Evolutionary conservation across 2,329 filamentous ascomycete genomes (phyloP), one percentile per base, ranked within the genome.

Genomic region (Diaporthe citrichinensis): DNA sequence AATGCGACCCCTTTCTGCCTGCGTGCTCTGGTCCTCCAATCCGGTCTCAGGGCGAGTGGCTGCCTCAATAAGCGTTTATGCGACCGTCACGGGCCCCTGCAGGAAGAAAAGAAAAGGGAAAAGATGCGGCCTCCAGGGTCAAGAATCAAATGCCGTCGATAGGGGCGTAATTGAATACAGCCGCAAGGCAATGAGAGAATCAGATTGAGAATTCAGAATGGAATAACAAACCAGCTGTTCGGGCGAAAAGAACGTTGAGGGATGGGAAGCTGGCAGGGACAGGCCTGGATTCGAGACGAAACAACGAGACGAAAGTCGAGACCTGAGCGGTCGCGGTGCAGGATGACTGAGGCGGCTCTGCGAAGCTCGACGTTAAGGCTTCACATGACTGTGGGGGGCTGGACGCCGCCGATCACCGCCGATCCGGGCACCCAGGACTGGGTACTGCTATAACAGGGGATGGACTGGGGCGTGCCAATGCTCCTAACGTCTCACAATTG

Each of bases 171-270:
- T 53, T 53, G 58, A 57, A 53, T 41, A 55, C 44, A 46, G 71
- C 58, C 71, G 71, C 41, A 25, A 62, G 6, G 34, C 31, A 20
- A 46, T 44, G 12, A n/a, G 44, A 57, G 58, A 34, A 67, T 51
- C 44, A 67, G 31, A 58, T 25, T 36, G 36, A 65, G 31, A 25
- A 68, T 10, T 39, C 17, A 67, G 23, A 39, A 76, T 41, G 17
- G 73, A 76, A 72, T 73, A 65, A 71, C 68, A 68, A 76, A 74
- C 75, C 73, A 68, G 73, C 55, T 72, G 59, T 62, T 61, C 51
- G 55, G 65, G 44, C 51, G 75, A 72, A 72, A 61, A 46, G 59
- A 75, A 31, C 23, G 71, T 73, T 34, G 51, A 46, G 58, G 58
- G 49, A 41, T 25, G 39, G 51, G 28, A 53, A n/a, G 17, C 34